Evolutionary conservation across 768 basidiomycete genomes (phyloP).

Genomic region (Russula olivacea): DNA sequence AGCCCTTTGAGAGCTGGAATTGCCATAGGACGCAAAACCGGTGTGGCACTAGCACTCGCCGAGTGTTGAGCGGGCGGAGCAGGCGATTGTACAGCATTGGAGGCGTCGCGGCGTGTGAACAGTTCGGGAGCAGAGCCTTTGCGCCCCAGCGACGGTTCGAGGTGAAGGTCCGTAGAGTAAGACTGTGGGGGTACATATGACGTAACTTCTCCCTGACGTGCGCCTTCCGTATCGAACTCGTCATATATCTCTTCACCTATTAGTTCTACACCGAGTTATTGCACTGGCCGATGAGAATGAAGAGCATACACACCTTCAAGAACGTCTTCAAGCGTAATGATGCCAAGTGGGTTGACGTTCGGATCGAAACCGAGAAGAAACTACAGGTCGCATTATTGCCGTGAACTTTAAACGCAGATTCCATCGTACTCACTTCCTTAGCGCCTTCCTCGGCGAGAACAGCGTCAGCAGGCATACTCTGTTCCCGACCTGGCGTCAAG

Average conservation of each 20-base stretch:
- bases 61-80: constrained; percentile 8
- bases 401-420: background rate
- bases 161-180: constrained; percentile 21
- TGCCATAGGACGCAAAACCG: constrained; percentile 13
- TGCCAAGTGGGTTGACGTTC: constrained; percentile 77
- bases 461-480: constrained; percentile 86
- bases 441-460: constrained; percentile 69
- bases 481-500: constrained; percentile 44
- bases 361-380: constrained; percentile 81
- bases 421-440: constrained; percentile 49
- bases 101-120: background rate
- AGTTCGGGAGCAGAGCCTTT: constrained; percentile 24
- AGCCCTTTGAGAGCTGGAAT: constrained; percentile 23
- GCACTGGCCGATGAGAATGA: background rate
- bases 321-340: constrained; percentile 91
- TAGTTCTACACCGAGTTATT: constrained; percentile 49
- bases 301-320: constrained; percentile 57
- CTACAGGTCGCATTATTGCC: constrained; percentile 31
- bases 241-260: constrained; percentile 93
- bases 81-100: background rate
- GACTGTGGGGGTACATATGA: constrained; percentile 29
- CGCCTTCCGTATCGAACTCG: constrained; percentile 77
- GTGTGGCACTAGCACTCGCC: constrained; percentile 13
- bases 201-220: constrained; percentile 28
- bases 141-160: constrained; percentile 15